Percentiles rank a stretch among this genome's conserved stretches.
Conservation (phyloP, 306 rosid genomes). For the Abrus pulchellus region DNA sequence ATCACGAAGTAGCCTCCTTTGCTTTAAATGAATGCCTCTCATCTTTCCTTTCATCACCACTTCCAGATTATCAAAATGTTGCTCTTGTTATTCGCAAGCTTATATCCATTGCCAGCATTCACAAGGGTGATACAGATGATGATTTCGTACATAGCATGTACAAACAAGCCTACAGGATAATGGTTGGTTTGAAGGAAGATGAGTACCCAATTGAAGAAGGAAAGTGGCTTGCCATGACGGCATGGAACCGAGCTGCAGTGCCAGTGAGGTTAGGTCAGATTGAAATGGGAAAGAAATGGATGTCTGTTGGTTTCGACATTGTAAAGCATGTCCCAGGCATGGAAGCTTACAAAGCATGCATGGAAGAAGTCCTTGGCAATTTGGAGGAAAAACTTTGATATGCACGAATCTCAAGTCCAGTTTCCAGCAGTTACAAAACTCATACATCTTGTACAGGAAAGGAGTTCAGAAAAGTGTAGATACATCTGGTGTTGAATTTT, state of each 20-base stretch:
- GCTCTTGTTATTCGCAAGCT: conserved; percentile 86
- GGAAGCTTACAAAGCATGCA: conserved; percentile 84
- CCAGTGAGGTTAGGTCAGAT: conserved; percentile 83
- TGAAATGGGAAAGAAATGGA: conserved; percentile 87
- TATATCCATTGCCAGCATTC: conserved; percentile 66
- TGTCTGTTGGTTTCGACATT: conserved; percentile 78
- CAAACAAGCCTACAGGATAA: conserved; percentile 77
- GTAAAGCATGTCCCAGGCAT: conserved; percentile 83
- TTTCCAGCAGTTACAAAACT: conserved; percentile 39
- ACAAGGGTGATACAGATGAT: conserved; percentile 85
- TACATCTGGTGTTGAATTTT: conserved; percentile 23
- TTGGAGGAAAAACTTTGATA: conserved; percentile 57
- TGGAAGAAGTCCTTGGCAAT: conserved; percentile 73
- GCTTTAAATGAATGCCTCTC: conserved; percentile 88
- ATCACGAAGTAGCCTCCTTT: conserved; percentile 80
- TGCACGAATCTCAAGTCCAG: conserved; percentile 44
- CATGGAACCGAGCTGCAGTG: conserved; percentile 92
- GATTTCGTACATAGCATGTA: conserved; percentile 78
- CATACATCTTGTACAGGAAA: conserved; percentile 37
- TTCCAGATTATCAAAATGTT: conserved; percentile 73
- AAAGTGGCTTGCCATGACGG: conserved; percentile 95
- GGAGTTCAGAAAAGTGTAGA: conserved; percentile 33
- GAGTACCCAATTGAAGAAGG: conserved; percentile 90
- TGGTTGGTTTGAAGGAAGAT: conserved; percentile 91
- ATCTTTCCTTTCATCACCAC: conserved; percentile 72